Conservation (phyloP, 495 filamentous ascomycete species). For the Penicillium tannophilum region DNA sequence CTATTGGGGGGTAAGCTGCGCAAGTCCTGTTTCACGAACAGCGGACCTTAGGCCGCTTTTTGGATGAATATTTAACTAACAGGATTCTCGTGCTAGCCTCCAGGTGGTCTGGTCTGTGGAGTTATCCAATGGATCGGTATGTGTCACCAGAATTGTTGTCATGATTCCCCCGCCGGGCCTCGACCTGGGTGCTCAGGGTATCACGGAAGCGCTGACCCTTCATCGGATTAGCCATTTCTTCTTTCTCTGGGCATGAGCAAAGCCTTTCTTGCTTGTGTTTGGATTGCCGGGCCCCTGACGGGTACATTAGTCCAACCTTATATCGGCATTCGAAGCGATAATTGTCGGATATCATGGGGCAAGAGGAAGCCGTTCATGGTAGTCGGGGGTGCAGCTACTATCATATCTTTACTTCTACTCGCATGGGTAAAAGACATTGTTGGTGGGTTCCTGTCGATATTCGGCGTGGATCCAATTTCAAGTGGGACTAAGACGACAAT, state of each 20-base stretch:
- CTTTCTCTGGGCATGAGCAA: conserved; percentile 88
- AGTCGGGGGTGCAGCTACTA: conserved; percentile 69
- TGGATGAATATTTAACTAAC: background rate
- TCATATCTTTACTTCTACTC: conserved; percentile 70
- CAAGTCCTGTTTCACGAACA: background rate
- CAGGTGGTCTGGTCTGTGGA: conserved; percentile 96
- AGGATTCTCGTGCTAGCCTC: conserved; percentile 48
- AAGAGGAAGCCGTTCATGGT: conserved; percentile 90
- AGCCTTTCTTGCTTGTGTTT: conserved; percentile 87
- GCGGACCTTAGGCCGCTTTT: background rate
- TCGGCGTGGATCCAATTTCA: conserved; percentile 67
- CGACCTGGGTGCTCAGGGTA: background rate
- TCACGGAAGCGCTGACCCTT: background rate
- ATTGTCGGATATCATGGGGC: conserved; percentile 77
- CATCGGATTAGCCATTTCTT: conserved; percentile 55
- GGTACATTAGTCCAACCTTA: conserved; percentile 92
- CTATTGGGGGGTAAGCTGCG: conserved; percentile 68
- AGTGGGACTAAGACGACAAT: conserved; percentile 58
- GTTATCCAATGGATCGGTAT: conserved; percentile 77
- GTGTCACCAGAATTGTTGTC: conserved; percentile 19
- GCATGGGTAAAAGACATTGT: conserved; percentile 84
- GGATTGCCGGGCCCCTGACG: conserved; percentile 89
- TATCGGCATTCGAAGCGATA: conserved; percentile 87
- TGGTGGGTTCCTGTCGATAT: conserved; percentile 66
- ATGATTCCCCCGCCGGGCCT: background rate